Evolutionary conservation across 2,329 filamentous ascomycete species (phyloP), one percentile per base, ranked within the genome.

Genomic region (Aspergillus sergii): DNA sequence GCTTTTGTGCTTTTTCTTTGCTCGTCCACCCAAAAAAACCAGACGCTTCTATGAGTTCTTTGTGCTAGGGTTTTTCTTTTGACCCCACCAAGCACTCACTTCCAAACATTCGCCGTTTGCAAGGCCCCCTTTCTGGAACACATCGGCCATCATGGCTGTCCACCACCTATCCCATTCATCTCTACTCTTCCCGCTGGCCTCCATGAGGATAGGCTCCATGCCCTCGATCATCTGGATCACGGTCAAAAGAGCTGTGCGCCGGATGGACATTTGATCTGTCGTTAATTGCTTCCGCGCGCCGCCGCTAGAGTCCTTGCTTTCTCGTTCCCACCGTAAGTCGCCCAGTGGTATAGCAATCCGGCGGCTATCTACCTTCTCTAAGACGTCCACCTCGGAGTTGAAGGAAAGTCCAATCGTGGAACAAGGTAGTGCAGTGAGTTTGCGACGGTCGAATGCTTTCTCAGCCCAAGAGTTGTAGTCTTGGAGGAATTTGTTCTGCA

Each of bases 161-260:
- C 91, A 88, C 94, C 94, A 97, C 48, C 88, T 84, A 76, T 96
- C 91, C 93, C 93, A 97, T 79, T 97, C 94, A 69, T 96, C 93
- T 73, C 91, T 88, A 71, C 90, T 92, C 82, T 96, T 96, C 16
- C 90, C 91, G 72, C 91, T 96, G 53, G 88, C 88, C 71, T 96
- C 91, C 70, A 91, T 87, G 69, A 97, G 81, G 63, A 95, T 80
- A 6, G 92, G 92, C 78, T 97, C 94, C 71, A 97, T 81, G 66
- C 90, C 90, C 75, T 95, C 92, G 59, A 96, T 92, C 84, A 93
- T 86, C 74, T 94, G 91, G 58, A 96, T 87, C 7, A 94, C 88
- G 2, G 91, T 93, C 73, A 91, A 80, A 61, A 97, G 84, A n/a
- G 93, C 93, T 12, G 92, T 94, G 71, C 89, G 85, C 60, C 93